Conservation (phyloP, 768 basidiomycete species). For the Auricularia heimuer region DNA sequence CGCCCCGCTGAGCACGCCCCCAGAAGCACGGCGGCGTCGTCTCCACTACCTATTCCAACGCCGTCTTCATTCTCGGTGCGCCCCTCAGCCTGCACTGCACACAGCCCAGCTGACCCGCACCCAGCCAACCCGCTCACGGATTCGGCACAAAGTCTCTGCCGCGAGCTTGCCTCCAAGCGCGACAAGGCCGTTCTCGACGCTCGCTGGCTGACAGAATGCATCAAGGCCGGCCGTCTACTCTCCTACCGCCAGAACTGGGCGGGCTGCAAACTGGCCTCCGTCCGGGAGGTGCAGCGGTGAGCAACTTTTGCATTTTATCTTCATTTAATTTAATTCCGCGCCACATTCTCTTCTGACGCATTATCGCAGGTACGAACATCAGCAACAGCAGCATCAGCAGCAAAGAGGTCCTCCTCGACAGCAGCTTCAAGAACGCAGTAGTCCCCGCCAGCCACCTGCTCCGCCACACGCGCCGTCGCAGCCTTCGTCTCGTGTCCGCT, state of each 20-base stretch:
- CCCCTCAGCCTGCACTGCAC: conserved; percentile 6
- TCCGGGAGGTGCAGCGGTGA: conserved; percentile 41
- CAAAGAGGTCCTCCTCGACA: conserved; percentile 8
- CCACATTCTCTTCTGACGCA: no score
- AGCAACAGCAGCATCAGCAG: not conserved
- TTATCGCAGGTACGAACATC: no score
- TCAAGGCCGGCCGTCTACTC: conserved; percentile 57
- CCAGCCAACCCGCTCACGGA: conserved; percentile 70
- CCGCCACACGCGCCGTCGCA: conserved; percentile 22
- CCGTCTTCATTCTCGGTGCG: conserved; percentile 71
- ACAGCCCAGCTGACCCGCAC: conserved; percentile 2
- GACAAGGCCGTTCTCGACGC: conserved; percentile 66
- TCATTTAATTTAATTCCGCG: no score
- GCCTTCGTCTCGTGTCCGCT: conserved; percentile 20
- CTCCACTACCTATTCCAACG: conserved; percentile 66
- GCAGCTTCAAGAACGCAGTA: conserved; percentile 12
- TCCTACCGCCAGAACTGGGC: conserved; percentile 72
- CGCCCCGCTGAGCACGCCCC: not conserved
- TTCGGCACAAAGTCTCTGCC: conserved; percentile 72
- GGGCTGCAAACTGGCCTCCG: conserved; percentile 69
- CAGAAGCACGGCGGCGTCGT: conserved; percentile 74
- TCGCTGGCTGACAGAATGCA: conserved; percentile 70
- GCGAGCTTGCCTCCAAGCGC: conserved; percentile 72
- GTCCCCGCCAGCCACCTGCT: conserved; percentile 18
- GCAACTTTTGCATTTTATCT: conserved; percentile 12